Evolutionary conservation across 306 rosid species (phyloP).

Genomic region (Cicer bijugum): DNA sequence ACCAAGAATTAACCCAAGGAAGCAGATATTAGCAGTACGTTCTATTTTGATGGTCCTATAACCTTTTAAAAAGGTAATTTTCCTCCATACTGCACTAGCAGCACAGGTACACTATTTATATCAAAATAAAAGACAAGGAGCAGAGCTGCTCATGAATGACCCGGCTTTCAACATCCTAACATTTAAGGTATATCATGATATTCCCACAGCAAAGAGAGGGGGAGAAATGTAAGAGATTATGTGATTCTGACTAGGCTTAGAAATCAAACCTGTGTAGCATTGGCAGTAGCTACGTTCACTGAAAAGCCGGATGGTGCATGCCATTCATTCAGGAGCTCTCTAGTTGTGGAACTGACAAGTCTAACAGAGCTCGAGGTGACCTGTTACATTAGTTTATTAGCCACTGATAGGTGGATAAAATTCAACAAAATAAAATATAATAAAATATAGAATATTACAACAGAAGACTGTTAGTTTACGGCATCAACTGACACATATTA

Average conservation of each 20-base stretch:
- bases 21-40: neutral
- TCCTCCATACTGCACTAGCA: conserved; percentile 15
- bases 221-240: neutral
- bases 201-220: neutral
- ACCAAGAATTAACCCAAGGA: neutral
- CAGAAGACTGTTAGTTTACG: conserved; percentile 14
- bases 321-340: conserved; percentile 85
- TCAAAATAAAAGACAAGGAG: neutral
- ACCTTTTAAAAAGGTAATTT: neutral
- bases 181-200: conserved; percentile 18
- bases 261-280: conserved; percentile 82
- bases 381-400: conserved; percentile 54
- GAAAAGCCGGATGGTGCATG: conserved; percentile 81
- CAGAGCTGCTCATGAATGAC: conserved; percentile 18
- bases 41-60: conserved; percentile 4
- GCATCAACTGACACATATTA: conserved; percentile 7
- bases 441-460: neutral
- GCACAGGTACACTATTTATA: neutral
- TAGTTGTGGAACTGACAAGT: conserved; percentile 81
- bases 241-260: conserved; percentile 14
- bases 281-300: conserved; percentile 92
- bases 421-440: conserved; percentile 4
- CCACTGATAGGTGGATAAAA: conserved; percentile 5
- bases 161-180: conserved; percentile 7
- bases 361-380: conserved; percentile 83